Evolutionary conservation across 192 early-diverging fungal genomes (phyloP).

Genomic region (Powellomyces hirtus): DNA sequence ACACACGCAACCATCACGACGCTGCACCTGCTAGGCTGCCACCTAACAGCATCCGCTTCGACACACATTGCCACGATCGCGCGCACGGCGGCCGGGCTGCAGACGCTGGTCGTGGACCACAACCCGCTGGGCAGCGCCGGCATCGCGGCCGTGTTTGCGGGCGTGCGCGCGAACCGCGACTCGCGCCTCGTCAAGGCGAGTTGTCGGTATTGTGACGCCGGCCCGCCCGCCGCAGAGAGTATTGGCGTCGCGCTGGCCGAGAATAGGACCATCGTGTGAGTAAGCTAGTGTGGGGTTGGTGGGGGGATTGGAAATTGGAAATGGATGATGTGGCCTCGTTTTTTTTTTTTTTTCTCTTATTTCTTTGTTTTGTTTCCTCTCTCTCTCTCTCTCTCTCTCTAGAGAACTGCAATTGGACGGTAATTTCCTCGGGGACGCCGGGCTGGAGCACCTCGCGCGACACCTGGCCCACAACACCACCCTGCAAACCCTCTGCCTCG

Average conservation of each 20-base stretch:
- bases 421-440: conserved; percentile 36
- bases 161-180: conserved; percentile 22
- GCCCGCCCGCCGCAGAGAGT: conserved; percentile 18
- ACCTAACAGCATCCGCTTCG: conserved; percentile 28
- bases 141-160: conserved; percentile 23
- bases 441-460: conserved; percentile 25
- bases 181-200: conserved; percentile 23
- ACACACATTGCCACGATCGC: conserved; percentile 10
- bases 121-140: conserved; percentile 36
- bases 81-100: conserved; percentile 18
- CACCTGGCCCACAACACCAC: conserved; percentile 34
- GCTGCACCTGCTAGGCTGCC: conserved; percentile 43
- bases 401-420: conserved; percentile 37
- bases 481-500: conserved; percentile 29
- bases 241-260: conserved; percentile 20
- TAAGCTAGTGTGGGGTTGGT: no score
- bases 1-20: conserved; percentile 29
- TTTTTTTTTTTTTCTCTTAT: conserved; percentile 1
- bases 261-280: neutral
- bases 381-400: no score
- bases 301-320: no score
- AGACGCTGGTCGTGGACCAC: conserved; percentile 33
- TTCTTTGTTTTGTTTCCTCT: no score
- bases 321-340: no score
- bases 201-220: conserved; percentile 38